These are phyloP conservation scores for Didymella arachidicola DNA, from an alignment of 2,329 filamentous ascomycete genomes.

Conservation along the genomic window DNA sequence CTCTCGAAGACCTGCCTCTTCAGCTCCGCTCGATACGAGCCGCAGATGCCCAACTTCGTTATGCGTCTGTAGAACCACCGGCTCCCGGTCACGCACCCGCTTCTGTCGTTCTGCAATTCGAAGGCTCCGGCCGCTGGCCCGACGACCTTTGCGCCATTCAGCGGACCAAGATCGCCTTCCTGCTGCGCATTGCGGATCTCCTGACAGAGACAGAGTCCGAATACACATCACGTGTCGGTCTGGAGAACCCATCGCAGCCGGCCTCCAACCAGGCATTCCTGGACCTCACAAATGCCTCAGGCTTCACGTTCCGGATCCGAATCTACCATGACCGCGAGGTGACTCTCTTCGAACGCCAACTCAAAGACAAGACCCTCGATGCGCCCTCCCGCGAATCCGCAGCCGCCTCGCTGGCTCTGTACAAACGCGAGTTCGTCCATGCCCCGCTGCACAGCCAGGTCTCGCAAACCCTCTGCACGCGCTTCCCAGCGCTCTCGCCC, in stretches of 20 bases:
- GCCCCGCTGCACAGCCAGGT: slow-evolving; percentile 82
- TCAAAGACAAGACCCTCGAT: slow-evolving; percentile 75
- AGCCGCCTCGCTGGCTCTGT: slow-evolving; percentile 71
- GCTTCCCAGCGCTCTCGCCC: slow-evolving; percentile 79
- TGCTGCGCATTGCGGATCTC: slow-evolving; percentile 75
- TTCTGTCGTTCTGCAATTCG: slow-evolving; percentile 86
- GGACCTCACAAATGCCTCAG: slow-evolving; percentile 77
- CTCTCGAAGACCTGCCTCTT: slow-evolving; percentile 84
- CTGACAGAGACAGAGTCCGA: slow-evolving; percentile 69
- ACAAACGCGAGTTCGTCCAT: slow-evolving; percentile 75
- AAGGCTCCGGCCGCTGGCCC: slow-evolving; percentile 92
- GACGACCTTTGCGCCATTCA: slow-evolving; percentile 92
- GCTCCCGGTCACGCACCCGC: slow-evolving; percentile 64
- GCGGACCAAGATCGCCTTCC: slow-evolving; percentile 89
- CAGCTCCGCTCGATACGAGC: slow-evolving; percentile 81
- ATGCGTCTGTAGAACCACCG: slow-evolving; percentile 69
- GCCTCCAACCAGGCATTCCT: slow-evolving; percentile 82
- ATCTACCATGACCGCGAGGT: slow-evolving; percentile 91
- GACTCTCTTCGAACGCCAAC: slow-evolving; percentile 76
- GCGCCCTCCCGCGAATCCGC: slow-evolving; percentile 72
- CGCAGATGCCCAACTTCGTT: slow-evolving; percentile 75
- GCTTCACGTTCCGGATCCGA: slow-evolving; percentile 80
- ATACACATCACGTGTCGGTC: slow-evolving; percentile 74
- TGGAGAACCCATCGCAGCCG: slow-evolving; percentile 76
- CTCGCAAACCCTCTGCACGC: slow-evolving; percentile 79